Evolutionary conservation across 768 basidiomycete species (phyloP).

Genomic region (Serendipita sp.): DNA sequence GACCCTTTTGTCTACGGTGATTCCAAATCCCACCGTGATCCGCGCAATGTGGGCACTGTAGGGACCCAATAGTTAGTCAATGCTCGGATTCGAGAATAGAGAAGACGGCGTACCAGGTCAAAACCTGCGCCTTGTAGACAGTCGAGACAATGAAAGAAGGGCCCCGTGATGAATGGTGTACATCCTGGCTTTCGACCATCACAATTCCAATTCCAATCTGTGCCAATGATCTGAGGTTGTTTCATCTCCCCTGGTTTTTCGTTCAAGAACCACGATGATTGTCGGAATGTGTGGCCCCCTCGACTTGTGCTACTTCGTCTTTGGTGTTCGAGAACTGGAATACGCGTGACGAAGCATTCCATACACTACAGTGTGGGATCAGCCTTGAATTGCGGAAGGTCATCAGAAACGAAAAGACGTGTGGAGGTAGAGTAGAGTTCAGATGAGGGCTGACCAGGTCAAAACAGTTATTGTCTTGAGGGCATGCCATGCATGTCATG

Average conservation of each 20-base stretch:
- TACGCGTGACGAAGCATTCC: not conserved
- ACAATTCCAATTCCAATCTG: not conserved
- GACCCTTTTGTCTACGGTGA: too few relatives aligned
- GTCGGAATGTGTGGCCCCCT: not conserved
- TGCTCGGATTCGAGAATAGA: too few relatives aligned
- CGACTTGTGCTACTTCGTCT: not conserved
- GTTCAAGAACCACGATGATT: not conserved
- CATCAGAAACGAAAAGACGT: too few relatives aligned
- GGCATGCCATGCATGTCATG: not conserved
- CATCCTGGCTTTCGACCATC: not conserved
- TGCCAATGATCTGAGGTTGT: not conserved
- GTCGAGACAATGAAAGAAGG: conserved; percentile 1
- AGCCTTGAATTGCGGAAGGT: too few relatives aligned
- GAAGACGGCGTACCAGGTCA: not conserved
- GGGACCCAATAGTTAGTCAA: too few relatives aligned
- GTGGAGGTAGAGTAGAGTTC: not conserved
- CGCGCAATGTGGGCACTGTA: too few relatives aligned
- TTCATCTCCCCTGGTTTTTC: not conserved
- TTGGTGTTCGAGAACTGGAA: not conserved
- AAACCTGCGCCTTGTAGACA: not conserved
- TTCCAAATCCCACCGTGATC: too few relatives aligned
- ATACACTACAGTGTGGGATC: not conserved
- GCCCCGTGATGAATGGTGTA: not conserved
- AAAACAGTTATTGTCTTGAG: not conserved
- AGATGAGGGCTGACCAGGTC: not conserved